Evolutionary conservation across 1,139 yeast genomes (phyloP), one percentile per base, ranked within the genome.

Genomic region (Candida sanyaensis): DNA sequence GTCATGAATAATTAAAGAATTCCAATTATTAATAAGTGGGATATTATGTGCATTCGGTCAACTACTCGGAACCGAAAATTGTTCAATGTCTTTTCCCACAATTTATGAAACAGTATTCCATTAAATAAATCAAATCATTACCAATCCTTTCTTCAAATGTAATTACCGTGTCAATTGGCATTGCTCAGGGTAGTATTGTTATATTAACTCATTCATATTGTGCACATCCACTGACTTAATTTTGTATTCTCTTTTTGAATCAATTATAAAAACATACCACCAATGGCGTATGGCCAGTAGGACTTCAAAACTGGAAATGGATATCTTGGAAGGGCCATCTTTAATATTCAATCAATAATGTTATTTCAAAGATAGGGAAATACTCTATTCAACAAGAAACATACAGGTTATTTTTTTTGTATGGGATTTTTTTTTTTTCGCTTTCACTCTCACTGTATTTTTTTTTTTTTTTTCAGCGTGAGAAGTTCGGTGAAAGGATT

Each of bases 271-370:
- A 34, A 75, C 80, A 67, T 75, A 75, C 80, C 79, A 63, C 80
- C 80, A 59, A 69, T 68, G 50, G 73, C 77, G 55, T 73, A 75
- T 60, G 80, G 80, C 80, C 80, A 75, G 68, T 65, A 71, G 57
- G 66, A 62, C 60, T 75, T 75, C 57, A 73, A 65, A 56, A 75
- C 72, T 59, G 80, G 80, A 57, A 78, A 73, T 57, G 77, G 68
- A 60, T 69, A 75, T 65, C 63, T 70, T 51, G 62, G 59, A 54
- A 56, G 51, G 37, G 53, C 47, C 58, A 55, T 55, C 39, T 33
- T 50, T 47, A 12, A 26, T 33, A 11, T 29, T 31, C 37, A 23
- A 36, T 36, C 38, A 36, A 36, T 21, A 23, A 23, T 23, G 38
- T 36, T 21, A 6, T 23, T 36, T 36, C 27, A 36, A 36, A 31